Conservation (phyloP, 2,329 filamentous ascomycete species). For the Paecilomyces fulvus region DNA sequence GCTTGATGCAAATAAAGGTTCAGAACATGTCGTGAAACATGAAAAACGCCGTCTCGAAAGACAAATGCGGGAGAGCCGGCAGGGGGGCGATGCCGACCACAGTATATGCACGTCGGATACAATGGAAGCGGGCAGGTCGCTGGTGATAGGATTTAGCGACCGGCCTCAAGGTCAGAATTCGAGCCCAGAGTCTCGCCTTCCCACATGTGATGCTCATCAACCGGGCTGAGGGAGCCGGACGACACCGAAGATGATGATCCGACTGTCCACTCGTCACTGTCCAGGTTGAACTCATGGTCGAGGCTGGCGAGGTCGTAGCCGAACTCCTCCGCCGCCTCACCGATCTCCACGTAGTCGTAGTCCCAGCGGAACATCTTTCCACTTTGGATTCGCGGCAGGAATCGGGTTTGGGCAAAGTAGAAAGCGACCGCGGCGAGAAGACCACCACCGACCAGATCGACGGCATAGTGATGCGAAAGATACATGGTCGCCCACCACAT, state of each 20-base stretch:
- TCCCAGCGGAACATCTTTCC: conserved; percentile 90
- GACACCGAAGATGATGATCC: conserved; percentile 73
- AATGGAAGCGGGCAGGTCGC: conserved; percentile 7
- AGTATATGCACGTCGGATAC: conserved; percentile 7
- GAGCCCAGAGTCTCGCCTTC: conserved; percentile 32
- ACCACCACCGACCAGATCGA: conserved; percentile 82
- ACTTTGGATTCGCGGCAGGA: conserved; percentile 70
- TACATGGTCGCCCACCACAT: conserved; percentile 99
- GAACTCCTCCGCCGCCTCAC: conserved; percentile 50
- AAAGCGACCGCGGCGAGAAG: conserved; percentile 69
- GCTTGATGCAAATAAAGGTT: conserved; percentile 28
- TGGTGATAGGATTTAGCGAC: conserved; percentile 20
- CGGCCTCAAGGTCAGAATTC: conserved; percentile 32
- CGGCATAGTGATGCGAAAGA: conserved; percentile 91
- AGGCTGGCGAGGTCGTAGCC: conserved; percentile 50
- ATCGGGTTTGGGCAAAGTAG: conserved; percentile 71
- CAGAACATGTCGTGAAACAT: conserved; percentile 29
- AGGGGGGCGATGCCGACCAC: conserved; percentile 10
- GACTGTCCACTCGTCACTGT: conserved; percentile 85
- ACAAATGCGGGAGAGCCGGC: conserved; percentile 6
- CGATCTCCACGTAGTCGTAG: conserved; percentile 85
- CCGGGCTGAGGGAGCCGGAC: conserved; percentile 54
- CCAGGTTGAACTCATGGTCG: conserved; percentile 49
- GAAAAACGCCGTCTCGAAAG: conserved; percentile 21
- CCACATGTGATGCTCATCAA: conserved; percentile 49